Base-by-base conservation (phyloP, 257 asterid genomes). In the Solanum ossicruentum region DNA sequence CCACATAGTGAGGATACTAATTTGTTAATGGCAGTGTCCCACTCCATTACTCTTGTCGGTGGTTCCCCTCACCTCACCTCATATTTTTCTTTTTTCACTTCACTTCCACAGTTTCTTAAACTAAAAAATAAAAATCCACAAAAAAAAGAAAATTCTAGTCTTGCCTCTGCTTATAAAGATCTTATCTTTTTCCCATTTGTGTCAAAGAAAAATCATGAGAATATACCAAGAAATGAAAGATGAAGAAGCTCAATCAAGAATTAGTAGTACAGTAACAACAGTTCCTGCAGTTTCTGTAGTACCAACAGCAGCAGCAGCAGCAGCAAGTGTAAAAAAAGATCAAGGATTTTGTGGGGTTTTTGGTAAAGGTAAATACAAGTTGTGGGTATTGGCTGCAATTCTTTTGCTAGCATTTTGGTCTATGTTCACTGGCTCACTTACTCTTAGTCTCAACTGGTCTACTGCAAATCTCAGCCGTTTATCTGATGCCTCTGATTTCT, bases 331-430 rank as follows among this genome's bases (percentile, higher is more conserved):
- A 77, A 93, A 91, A 94, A 94, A 89, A 88, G 97, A 93, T 18
- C 83, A 80, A 57, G 91, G 88, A 18, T 86, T 58, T 75, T 43
- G 17, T 85, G 91, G 95, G 9, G 55, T 90, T 66, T 91, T 93
- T 83, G 93, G 98, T 72, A 92, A 93, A 85, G 95, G 99, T 6
- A 95, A 87, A 85, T 95, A 95, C 89, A 97, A 97, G 85, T 85
- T 97, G 84, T 97, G 99, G 99, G 98, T 92, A 67, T 89, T 97
- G 85, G 88, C 89, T 87, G 99, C 93, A 71, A 93, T 97, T 12
- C 81, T 93, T 70, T 73, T 93, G 71, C 93, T 97, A 18, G 99
- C 99, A 0, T 87, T 92, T 61, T 97, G 99, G 98, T 95, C 99
- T 36, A 92, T 97, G 99, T 92, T 94, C 32, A 94, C 99, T 39